Base-by-base conservation (phyloP, 164 flowering plant genomes). In the Kalanchoe fedtschenkoi region DNA sequence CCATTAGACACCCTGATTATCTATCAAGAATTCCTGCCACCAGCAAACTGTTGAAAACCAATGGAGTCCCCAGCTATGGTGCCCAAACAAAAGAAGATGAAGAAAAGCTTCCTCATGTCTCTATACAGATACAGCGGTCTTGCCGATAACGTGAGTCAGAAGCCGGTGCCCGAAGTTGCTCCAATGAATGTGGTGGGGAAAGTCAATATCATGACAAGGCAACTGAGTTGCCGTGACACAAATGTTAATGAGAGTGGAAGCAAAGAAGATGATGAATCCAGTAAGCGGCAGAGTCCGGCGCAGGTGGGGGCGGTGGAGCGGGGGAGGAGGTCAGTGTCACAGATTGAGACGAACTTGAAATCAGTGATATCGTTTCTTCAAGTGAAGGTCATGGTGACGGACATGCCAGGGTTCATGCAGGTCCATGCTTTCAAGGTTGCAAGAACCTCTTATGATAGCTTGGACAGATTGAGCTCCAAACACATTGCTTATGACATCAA, bases 351-450 rank as follows among this genome's bases (percentile, higher is more conserved):
- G 9, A 82, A 75, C 53, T 63, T 77, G 62, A 43, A 57, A 2
- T 75, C 89, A 2, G 86, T 76, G 68, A 81, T 74, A 2, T 56
- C 79, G 14, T 78, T 86, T 69, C 78, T 83, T 41, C 81, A 84
- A 17, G 91, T 82, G 68, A 84, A 75, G 76, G 89, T 91, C 7
- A 55, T 91, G 68, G 91, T 79, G 0, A 64, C 80, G 0, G 96
- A 91, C 65, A 89, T 91, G 98, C 90, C 92, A 0, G 85, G 78
- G 37, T 81, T 74, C 71, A 87, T 91, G 92, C 98, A 91, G 70
- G 81, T 76, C 5, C 98, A 91, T 69, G 95, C 95, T 26, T 84
- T 89, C 65, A 66, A 81, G 44, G 81, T 83, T 34, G 98, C 96
- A 0, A 72, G 95, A 38, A 63, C 69, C 0, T 81, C 84, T 21